phyloP scores from a whole-genome alignment of 2,329 filamentous ascomycete genomes.

The Ophiostoma sp. region DNA sequence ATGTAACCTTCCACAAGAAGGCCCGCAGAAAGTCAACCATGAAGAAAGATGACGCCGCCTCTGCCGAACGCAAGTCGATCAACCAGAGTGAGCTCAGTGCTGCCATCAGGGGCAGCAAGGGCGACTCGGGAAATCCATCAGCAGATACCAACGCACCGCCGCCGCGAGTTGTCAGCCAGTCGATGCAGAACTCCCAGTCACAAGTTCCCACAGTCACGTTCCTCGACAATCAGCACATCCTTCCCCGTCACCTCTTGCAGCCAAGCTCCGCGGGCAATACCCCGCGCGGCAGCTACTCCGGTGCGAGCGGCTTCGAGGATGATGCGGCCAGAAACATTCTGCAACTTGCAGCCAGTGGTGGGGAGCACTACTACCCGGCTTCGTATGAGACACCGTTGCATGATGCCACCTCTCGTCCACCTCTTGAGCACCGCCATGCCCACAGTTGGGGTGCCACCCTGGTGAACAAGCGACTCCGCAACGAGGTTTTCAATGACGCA shows the following conservation, averaged over 20 bases:
- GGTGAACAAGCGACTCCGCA: constrained; percentile 79
- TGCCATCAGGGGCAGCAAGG: constrained; percentile 24
- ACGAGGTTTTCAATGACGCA: constrained; percentile 88
- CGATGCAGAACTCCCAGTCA: constrained; percentile 58
- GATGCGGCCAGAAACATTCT: neutral
- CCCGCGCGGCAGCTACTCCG: constrained; percentile 18
- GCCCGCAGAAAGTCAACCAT: constrained; percentile 58
- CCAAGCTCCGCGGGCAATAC: constrained; percentile 34
- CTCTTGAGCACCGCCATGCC: constrained; percentile 51
- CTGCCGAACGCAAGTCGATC: constrained; percentile 35
- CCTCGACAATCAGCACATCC: constrained; percentile 88
- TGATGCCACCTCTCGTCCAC: constrained; percentile 32
- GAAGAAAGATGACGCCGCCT: constrained; percentile 44
- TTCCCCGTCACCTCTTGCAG: constrained; percentile 76
- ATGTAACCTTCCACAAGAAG: constrained; percentile 88
- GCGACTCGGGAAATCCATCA: neutral
- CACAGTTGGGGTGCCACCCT: constrained; percentile 85
- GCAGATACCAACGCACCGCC: constrained; percentile 24
- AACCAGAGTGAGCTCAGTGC: constrained; percentile 31
- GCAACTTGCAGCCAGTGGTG: neutral
- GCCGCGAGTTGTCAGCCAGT: constrained; percentile 60
- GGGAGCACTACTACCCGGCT: neutral
- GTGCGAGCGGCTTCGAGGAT: neutral
- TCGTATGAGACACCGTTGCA: neutral
- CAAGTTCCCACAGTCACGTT: constrained; percentile 86